phyloP scores from a whole-genome alignment of 164 flowering plant species.

The Liriodendron chinense region DNA sequence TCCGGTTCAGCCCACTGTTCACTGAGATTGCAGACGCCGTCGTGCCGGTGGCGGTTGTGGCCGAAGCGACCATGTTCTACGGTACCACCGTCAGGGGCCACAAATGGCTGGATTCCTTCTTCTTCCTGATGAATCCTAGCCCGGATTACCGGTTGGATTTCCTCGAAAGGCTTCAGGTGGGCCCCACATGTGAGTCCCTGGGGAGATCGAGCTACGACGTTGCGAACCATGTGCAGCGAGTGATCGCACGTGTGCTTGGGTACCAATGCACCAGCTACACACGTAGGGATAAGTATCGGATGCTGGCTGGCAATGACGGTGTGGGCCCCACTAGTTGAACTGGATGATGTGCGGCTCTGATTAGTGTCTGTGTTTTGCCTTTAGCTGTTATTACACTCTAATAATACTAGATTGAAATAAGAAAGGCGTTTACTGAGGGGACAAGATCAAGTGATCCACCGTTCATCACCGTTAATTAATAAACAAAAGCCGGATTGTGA shows the following conservation, averaged over 20 bases:
- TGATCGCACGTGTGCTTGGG: conserved; percentile 19
- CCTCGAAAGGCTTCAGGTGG: conserved; percentile 14
- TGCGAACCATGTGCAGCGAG: conserved; percentile 17
- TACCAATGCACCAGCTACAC: conserved; percentile 23
- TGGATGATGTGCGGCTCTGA: no score
- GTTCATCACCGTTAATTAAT: no score
- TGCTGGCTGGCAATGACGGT: conserved; percentile 24
- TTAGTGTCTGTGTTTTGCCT: no score
- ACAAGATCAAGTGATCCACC: no score
- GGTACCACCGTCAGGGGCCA: conserved; percentile 29
- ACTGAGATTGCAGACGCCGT: conserved; percentile 24
- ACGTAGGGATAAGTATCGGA: conserved; percentile 25
- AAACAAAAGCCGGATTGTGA: no score
- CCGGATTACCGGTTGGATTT: conserved; percentile 20
- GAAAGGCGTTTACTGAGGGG: neutral
- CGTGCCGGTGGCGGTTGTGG: conserved; percentile 28
- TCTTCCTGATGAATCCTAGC: conserved; percentile 31
- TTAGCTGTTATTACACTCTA: neutral
- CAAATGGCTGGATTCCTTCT: conserved; percentile 29
- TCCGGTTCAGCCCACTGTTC: conserved; percentile 32
- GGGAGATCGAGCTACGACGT: conserved; percentile 16
- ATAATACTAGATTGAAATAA: neutral
- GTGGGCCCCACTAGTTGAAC: neutral
- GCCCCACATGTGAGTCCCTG: neutral
- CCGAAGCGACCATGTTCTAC: conserved; percentile 22